Evolutionary conservation across 176 grass and related monocot species (phyloP).

Genomic region (Bothriochloa decipiens): DNA sequence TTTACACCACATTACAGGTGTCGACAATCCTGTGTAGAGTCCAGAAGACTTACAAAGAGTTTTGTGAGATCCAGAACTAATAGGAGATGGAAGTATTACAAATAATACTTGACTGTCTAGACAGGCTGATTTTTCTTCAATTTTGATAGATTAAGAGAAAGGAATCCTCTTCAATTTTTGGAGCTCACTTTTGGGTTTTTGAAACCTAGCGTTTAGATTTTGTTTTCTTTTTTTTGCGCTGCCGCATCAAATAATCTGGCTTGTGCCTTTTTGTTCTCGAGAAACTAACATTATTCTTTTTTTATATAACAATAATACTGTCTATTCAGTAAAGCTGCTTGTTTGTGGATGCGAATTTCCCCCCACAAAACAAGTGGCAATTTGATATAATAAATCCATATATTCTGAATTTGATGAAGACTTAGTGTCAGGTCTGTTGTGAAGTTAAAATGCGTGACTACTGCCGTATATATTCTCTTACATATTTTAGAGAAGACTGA

Average conservation of each 20-base stretch:
- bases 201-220: slow-evolving; percentile 26
- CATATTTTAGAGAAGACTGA: no score
- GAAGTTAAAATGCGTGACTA: background rate
- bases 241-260: slow-evolving; percentile 38
- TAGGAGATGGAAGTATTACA: slow-evolving; percentile 43
- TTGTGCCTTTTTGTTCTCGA: slow-evolving; percentile 31
- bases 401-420: background rate
- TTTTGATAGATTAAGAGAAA: slow-evolving; percentile 59
- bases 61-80: slow-evolving; percentile 44
- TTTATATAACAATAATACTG: slow-evolving; percentile 40
- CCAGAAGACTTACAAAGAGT: slow-evolving; percentile 36
- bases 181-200: slow-evolving; percentile 39
- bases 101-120: slow-evolving; percentile 43
- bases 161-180: slow-evolving; percentile 23
- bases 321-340: slow-evolving; percentile 11
- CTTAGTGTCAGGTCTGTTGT: background rate
- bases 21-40: slow-evolving; percentile 43
- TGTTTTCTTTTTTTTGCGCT: slow-evolving; percentile 23
- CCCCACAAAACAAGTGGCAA: no score
- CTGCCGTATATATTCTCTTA: background rate
- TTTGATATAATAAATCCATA: background rate
- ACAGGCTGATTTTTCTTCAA: slow-evolving; percentile 51
- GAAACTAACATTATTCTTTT: slow-evolving; percentile 56
- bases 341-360: background rate
- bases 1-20: slow-evolving; percentile 27